Percentiles rank a stretch among this genome's conserved stretches.
These are phyloP conservation scores for Chlamydomonas sphaeroides DNA, from an alignment of 139 green algal species.

Conservation along the genomic window DNA sequence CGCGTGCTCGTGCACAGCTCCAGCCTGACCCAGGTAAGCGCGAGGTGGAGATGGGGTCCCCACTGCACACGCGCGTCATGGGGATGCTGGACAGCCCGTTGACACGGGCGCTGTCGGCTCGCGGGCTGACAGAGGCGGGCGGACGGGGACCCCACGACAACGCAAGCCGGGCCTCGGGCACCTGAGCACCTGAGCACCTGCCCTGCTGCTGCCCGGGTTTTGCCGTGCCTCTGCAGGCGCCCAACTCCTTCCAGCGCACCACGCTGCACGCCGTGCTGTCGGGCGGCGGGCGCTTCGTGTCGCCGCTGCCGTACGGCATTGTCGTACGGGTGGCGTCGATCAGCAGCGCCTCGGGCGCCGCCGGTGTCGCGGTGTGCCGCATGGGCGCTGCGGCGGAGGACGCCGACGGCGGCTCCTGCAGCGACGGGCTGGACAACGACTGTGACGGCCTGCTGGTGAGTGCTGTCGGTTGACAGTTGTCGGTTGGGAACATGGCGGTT, in stretches of 20 bases:
- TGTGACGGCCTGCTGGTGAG: slow-evolving; percentile 6
- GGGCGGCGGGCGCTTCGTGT: not conserved
- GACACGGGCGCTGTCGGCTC: too few relatives aligned
- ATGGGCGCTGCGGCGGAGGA: not conserved
- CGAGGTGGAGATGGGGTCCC: too few relatives aligned
- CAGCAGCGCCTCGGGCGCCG: not conserved
- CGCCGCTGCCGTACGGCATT: not conserved
- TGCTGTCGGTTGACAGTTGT: not conserved
- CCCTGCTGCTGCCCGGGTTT: too few relatives aligned
- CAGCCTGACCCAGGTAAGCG: not conserved
- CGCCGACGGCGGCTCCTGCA: not conserved
- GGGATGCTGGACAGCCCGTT: too few relatives aligned
- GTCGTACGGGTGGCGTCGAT: not conserved
- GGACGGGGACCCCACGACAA: too few relatives aligned
- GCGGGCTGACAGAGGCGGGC: too few relatives aligned
- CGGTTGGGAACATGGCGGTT: too few relatives aligned
- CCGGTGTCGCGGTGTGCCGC: not conserved
- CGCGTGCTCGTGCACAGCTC: not conserved
- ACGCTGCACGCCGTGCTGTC: not conserved
- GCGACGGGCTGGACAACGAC: not conserved
- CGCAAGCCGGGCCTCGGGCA: too few relatives aligned
- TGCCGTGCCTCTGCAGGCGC: not conserved
- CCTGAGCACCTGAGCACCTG: too few relatives aligned
- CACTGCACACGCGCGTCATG: too few relatives aligned
- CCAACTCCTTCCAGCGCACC: not conserved